Evolutionary conservation across 352 stramenopile species (phyloP).

Genomic region (Phytophthora constricta): DNA sequence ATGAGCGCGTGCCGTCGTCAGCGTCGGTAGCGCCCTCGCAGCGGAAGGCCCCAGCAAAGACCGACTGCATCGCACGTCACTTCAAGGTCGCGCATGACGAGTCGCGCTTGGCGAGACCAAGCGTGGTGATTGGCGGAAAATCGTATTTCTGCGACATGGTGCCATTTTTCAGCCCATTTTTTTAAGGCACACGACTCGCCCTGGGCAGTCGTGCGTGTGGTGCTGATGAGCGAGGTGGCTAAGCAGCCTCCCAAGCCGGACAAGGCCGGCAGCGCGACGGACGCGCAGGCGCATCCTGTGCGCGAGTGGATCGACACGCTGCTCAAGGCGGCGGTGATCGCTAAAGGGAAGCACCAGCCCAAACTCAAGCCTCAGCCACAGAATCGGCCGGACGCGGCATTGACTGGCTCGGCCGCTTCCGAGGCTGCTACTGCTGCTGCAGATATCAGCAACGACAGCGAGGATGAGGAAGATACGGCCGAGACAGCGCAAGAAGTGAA

Average conservation of each 20-base stretch:
- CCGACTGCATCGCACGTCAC: conserved; percentile 1
- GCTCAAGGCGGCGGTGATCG: conserved; percentile 76
- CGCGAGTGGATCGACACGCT: conserved; percentile 84
- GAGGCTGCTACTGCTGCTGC: not conserved
- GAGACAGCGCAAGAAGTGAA: conserved; percentile 5
- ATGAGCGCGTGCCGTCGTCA: conserved; percentile 1
- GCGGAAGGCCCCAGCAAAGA: conserved; percentile 19
- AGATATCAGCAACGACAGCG: conserved; percentile 1
- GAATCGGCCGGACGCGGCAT: not conserved
- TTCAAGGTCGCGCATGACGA: not conserved
- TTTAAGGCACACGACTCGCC: not conserved
- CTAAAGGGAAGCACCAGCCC: conserved; percentile 59
- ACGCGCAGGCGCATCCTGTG: conserved; percentile 43
- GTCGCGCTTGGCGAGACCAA: not conserved
- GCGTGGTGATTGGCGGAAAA: not conserved
- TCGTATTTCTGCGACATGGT: conserved; percentile 46
- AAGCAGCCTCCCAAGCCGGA: conserved; percentile 21
- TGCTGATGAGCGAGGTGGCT: conserved; percentile 41
- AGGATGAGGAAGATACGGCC: conserved; percentile 5
- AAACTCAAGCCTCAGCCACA: conserved; percentile 10
- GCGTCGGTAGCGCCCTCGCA: not conserved
- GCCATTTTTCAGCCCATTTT: conserved; percentile 1
- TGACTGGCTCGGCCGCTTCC: conserved; percentile 9
- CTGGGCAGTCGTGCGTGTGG: too few relatives aligned
- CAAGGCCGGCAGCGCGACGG: not conserved